Percentiles rank a stretch among this genome's conserved stretches.
Conservation (phyloP, 208 protist genomes). For the Leishmania lainsoni region DNA sequence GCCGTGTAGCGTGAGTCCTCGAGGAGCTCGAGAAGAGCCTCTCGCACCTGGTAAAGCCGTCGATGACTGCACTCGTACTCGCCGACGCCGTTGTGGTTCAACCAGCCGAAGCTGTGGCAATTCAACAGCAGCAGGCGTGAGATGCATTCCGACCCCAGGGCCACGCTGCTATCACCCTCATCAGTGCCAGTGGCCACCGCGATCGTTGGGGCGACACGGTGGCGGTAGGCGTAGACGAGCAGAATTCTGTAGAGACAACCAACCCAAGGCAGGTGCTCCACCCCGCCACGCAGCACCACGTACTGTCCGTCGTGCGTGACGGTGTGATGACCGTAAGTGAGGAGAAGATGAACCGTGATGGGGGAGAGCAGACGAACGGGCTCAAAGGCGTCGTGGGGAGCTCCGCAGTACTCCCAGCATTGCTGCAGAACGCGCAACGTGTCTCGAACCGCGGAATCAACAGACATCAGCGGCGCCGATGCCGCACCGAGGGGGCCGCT, state of each 20-base stretch:
- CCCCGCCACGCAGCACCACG: constrained; percentile 52
- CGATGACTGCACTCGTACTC: constrained; percentile 57
- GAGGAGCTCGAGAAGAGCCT: constrained; percentile 27
- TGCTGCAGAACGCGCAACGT: constrained; percentile 46
- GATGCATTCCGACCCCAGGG: constrained; percentile 7
- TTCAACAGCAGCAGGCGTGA: constrained; percentile 63
- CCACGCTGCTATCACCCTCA: not conserved
- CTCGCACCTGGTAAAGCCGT: constrained; percentile 34
- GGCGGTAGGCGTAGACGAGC: constrained; percentile 24
- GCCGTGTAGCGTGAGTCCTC: constrained; percentile 37
- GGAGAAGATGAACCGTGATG: constrained; percentile 54
- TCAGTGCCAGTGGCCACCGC: not conserved
- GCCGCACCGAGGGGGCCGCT: not conserved
- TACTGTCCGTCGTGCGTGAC: constrained; percentile 48
- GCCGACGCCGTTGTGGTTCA: constrained; percentile 45
- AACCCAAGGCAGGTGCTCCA: constrained; percentile 62
- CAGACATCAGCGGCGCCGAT: constrained; percentile 7
- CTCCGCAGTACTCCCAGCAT: constrained; percentile 60
- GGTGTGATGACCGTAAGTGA: constrained; percentile 54
- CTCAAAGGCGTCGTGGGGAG: constrained; percentile 69
- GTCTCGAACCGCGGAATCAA: constrained; percentile 52
- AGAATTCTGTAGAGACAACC: constrained; percentile 63
- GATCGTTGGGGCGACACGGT: not conserved
- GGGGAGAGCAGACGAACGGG: constrained; percentile 46
- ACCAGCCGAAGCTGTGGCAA: constrained; percentile 69